phyloP scores from a whole-genome alignment of 1,139 yeast species.

The Wickerhamomyces sp. region DNA sequence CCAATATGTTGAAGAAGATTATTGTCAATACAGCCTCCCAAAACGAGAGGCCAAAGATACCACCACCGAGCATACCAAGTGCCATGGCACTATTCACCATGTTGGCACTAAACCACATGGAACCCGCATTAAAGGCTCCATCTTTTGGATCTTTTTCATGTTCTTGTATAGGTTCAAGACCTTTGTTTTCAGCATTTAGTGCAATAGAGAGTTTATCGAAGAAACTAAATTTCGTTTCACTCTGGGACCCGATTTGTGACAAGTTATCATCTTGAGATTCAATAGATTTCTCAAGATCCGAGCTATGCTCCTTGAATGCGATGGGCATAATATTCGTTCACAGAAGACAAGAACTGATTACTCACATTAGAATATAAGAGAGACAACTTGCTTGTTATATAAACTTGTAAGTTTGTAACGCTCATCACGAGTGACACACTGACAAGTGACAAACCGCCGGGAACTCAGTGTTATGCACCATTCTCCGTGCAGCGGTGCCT shows the following conservation, averaged over 20 bases:
- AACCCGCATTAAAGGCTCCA: constrained; percentile 64
- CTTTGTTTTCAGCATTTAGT: constrained; percentile 42
- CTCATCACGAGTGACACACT: too few relatives aligned
- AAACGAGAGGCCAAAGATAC: constrained; percentile 46
- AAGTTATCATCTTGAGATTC: not conserved
- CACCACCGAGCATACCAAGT: constrained; percentile 70
- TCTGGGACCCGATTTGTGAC: constrained; percentile 11
- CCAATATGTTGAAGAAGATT: constrained; percentile 69
- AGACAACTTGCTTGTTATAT: too few relatives aligned
- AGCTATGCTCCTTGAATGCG: too few relatives aligned
- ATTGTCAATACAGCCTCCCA: constrained; percentile 62
- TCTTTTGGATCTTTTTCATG: constrained; percentile 44
- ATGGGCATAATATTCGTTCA: too few relatives aligned
- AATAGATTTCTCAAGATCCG: not conserved
- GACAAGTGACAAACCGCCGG: too few relatives aligned
- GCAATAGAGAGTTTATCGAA: constrained; percentile 31
- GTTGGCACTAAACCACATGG: constrained; percentile 94
- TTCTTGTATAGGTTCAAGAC: constrained; percentile 43
- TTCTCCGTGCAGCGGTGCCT: too few relatives aligned
- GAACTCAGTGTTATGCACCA: too few relatives aligned
- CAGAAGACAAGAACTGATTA: too few relatives aligned
- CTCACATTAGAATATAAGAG: too few relatives aligned
- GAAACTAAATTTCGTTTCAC: constrained; percentile 17
- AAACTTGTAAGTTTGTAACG: too few relatives aligned
- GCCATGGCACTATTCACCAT: constrained; percentile 82